Evolutionary conservation across 2,329 filamentous ascomycete genomes (phyloP).

Genomic region (Phialemoniopsis sp.): DNA sequence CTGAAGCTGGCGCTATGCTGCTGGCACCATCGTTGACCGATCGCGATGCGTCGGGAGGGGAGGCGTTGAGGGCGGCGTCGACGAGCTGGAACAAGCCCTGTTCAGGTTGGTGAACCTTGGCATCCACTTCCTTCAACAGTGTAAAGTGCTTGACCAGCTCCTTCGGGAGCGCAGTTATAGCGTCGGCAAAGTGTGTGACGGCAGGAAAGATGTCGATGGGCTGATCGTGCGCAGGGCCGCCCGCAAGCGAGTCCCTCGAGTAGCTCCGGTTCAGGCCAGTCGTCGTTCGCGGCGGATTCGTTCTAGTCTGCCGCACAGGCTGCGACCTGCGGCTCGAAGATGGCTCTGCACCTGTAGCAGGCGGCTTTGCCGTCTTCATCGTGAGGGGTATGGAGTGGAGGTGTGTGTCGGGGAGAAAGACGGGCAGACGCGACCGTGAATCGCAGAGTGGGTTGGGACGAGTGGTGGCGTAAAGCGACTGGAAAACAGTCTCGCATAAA

Average conservation of each 20-base stretch:
- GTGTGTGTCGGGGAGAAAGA: constrained; percentile 1
- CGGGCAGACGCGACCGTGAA: constrained; percentile 10
- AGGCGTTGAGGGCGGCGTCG: constrained; percentile 53
- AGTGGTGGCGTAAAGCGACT: too few species aligned
- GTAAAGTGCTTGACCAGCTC: constrained; percentile 96
- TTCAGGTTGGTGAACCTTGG: constrained; percentile 88
- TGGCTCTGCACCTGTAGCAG: constrained; percentile 31
- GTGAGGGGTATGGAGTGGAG: constrained; percentile 11
- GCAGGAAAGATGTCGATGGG: constrained; percentile 65
- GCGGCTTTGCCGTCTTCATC: constrained; percentile 54
- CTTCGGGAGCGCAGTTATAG: constrained; percentile 86
- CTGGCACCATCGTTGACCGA: constrained; percentile 38
- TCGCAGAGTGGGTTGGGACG: constrained; percentile 6
- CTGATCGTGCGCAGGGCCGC: constrained; percentile 43
- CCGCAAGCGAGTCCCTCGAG: constrained; percentile 36
- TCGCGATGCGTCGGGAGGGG: constrained; percentile 37
- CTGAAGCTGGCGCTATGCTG: constrained; percentile 35
- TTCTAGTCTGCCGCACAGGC: constrained; percentile 23
- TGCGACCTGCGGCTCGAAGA: constrained; percentile 31
- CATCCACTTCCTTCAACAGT: constrained; percentile 93
- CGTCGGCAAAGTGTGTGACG: constrained; percentile 78
- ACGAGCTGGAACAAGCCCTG: constrained; percentile 76
- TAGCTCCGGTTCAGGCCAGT: constrained; percentile 37
- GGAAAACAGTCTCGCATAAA: constrained; percentile 5
- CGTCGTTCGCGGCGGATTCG: constrained; percentile 56